These are phyloP conservation scores for Penicillium chermesinum DNA, from an alignment of 495 filamentous ascomycete genomes.

Conservation along the genomic window DNA sequence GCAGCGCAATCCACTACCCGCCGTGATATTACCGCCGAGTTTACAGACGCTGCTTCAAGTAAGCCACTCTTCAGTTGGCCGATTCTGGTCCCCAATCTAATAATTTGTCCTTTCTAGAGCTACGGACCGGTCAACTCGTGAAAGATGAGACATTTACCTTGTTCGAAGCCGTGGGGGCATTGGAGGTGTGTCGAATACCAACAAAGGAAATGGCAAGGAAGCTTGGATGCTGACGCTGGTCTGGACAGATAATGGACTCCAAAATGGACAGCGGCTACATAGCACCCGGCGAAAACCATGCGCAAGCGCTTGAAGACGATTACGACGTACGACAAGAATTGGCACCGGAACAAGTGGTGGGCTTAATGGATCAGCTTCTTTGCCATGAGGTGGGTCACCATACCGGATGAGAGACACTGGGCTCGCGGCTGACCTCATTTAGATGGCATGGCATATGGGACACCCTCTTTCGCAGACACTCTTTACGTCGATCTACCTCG, in stretches of 20 bases:
- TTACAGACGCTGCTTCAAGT: constrained; percentile 66
- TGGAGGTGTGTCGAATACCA: constrained; percentile 64
- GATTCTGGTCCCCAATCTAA: constrained; percentile 6
- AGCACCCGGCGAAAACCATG: constrained; percentile 60
- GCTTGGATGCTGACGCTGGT: constrained; percentile 10
- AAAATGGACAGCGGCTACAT: constrained; percentile 97
- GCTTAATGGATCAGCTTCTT: constrained; percentile 90
- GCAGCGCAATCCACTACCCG: constrained; percentile 47
- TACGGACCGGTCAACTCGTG: constrained; percentile 74
- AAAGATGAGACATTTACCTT: constrained; percentile 93
- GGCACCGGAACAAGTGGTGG: constrained; percentile 73
- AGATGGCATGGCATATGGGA: constrained; percentile 97
- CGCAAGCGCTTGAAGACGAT: constrained; percentile 62
- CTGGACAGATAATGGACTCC: constrained; percentile 83
- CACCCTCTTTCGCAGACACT: constrained; percentile 91
- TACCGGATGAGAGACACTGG: not conserved
- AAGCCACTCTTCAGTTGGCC: constrained; percentile 16
- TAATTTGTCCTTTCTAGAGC: constrained; percentile 43
- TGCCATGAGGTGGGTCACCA: constrained; percentile 67
- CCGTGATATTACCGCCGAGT: constrained; percentile 74
- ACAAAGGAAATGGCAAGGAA: constrained; percentile 2
- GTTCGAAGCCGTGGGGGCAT: constrained; percentile 87
- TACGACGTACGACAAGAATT: constrained; percentile 73
- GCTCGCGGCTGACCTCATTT: not conserved
- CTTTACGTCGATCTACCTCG: constrained; percentile 91